phyloP scores from a whole-genome alignment of 805 yeast species.

The Ogataea angusta region DNA sequence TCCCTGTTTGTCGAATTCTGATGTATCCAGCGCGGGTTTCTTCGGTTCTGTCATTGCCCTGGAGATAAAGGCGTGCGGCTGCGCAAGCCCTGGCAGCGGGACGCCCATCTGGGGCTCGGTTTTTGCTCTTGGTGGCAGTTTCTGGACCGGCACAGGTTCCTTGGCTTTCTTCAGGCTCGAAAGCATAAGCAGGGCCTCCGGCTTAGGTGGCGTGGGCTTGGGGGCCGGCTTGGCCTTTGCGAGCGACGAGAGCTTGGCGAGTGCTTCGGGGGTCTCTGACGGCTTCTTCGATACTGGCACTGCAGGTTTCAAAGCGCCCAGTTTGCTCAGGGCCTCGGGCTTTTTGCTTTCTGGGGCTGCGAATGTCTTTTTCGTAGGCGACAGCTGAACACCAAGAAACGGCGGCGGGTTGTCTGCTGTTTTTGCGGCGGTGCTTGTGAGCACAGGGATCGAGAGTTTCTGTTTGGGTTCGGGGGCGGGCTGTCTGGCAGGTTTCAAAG shows the following conservation, averaged over 20 bases:
- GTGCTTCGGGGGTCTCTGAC: slow-evolving; percentile 28
- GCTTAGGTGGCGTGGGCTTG: slow-evolving; percentile 19
- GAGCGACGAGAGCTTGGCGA: slow-evolving; percentile 19
- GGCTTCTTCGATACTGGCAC: slow-evolving; percentile 10
- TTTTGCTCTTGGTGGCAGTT: slow-evolving; percentile 3
- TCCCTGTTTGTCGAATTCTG: slow-evolving; percentile 21
- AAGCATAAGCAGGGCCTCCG: slow-evolving; percentile 27
- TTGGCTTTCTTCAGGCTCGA: slow-evolving; percentile 11
- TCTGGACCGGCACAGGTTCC: neutral
- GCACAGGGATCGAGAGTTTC: neutral
- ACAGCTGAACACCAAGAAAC: slow-evolving; percentile 7
- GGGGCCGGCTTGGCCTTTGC: slow-evolving; percentile 18
- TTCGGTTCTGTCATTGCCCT: slow-evolving; percentile 1
- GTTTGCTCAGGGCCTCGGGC: slow-evolving; percentile 17
- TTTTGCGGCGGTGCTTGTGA: neutral
- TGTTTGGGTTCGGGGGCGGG: neutral
- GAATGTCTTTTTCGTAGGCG: slow-evolving; percentile 10
- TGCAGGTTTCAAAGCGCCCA: slow-evolving; percentile 18
- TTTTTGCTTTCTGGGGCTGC: slow-evolving; percentile 6
- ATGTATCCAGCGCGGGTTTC: slow-evolving; percentile 11
- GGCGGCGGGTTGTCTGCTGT: slow-evolving; percentile 1
- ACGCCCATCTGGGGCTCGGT: slow-evolving; percentile 13
- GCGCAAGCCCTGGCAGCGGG: slow-evolving; percentile 25
- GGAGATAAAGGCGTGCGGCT: slow-evolving; percentile 17
- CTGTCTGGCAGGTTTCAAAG: neutral